Base-by-base conservation (phyloP, 2,329 filamentous ascomycete genomes). In the Fusarium veterinarium region DNA sequence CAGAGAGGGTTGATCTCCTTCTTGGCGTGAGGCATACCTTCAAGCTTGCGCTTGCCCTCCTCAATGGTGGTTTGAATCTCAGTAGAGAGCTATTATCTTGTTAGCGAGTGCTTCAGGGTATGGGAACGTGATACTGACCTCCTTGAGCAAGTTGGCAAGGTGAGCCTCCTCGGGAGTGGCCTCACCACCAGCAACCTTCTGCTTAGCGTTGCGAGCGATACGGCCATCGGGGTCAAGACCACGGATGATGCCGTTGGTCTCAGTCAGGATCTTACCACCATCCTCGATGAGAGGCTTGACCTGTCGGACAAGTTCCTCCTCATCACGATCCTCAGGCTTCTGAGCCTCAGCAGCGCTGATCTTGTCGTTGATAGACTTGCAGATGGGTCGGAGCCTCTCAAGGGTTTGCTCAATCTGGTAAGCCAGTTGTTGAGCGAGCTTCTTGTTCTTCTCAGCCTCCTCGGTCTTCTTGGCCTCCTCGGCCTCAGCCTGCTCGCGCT, bases 1-100 rank as follows among this genome's bases (percentile, higher is more conserved):
- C 95, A 97, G 35, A 98, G 90, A 16, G 95, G 95, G 84, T 95
- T 97, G 68, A 97, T 88, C 86, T 95, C 91, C 88, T 97, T 95
- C 91, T 97, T 97, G 46, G 94, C 95, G 75, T 97, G 93, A 10
- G 95, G 95, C 93, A 97, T 96, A 79, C 93, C 93, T 78, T 93
- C 91, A 69, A 97, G 93, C 86, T 93, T 93, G 85, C 92, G 93
- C 90, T 95, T 96, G 31, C 93, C 93, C 72, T 92, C 91, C 79
- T 98, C 95, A 75, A 98, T 95, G 30, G 92, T 94, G 77, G 91
- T 91, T 51, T 93, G 91, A 28, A 98, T 93, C 31, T 90, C 91
- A 25, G 91, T 91, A 0, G 95, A 95, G 66, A 97, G 87, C 84
- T 90, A 35, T 20, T 17, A 33, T 49, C 11, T n/a, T 71, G 75